A percentile compares a stretch with the other conserved stretches of the same genome.
These are phyloP conservation scores for Cystobasidium sp. DNA, from an alignment of 1,284 basidiomycete species.

Conservation along the genomic window DNA sequence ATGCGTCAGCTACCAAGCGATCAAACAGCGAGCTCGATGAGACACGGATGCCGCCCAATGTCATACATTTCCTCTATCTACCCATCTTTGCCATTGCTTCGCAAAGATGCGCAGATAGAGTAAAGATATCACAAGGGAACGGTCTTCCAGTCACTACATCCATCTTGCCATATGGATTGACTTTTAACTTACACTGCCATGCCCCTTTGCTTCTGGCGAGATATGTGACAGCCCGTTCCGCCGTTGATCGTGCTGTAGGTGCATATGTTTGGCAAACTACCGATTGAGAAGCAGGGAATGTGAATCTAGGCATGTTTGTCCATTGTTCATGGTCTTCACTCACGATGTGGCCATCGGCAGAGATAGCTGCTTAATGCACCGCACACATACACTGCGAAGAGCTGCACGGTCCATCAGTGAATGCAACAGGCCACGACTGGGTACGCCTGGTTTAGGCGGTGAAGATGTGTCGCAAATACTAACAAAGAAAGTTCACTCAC, in stretches of 20 bases:
- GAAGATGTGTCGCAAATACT: background rate
- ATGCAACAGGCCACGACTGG: background rate
- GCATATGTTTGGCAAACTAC: slow-evolving; percentile 1
- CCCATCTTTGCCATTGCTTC: too few species aligned
- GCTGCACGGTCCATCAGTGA: background rate
- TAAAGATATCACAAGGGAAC: too few species aligned
- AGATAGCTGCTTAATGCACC: background rate
- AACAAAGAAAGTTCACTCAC: background rate
- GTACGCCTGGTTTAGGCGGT: background rate
- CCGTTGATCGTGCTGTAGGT: background rate
- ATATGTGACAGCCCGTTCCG: slow-evolving; percentile 8
- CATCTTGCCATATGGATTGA: background rate
- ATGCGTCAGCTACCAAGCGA: background rate
- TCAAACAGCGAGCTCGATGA: background rate
- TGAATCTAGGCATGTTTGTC: background rate
- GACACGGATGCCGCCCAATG: too few species aligned
- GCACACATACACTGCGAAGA: slow-evolving; percentile 5
- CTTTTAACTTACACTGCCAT: background rate
- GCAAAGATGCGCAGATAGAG: too few species aligned
- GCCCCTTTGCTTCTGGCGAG: slow-evolving; percentile 5
- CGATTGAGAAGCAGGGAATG: background rate
- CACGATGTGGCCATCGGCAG: slow-evolving; percentile 13
- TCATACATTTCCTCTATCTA: too few species aligned
- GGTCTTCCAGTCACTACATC: too few species aligned
- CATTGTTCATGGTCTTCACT: background rate